Base-by-base conservation (phyloP, 2,329 filamentous ascomycete species). In the Paracorniculantispora psalliotae region DNA sequence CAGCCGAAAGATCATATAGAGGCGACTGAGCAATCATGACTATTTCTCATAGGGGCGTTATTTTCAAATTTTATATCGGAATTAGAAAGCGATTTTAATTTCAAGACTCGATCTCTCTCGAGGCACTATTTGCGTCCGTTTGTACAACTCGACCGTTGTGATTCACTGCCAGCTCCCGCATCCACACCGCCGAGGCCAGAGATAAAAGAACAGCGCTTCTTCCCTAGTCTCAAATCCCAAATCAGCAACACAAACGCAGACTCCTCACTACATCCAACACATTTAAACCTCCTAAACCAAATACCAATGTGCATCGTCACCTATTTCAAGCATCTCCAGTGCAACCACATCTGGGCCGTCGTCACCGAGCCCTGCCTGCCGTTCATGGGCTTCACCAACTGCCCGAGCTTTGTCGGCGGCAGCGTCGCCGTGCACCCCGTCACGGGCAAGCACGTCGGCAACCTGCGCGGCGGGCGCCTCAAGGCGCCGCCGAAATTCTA, bases 321-420 rank as follows among this genome's bases (percentile, higher is more conserved):
- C 26, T 77, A 79, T 68, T 81, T 76, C 69, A 71, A 73, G 60
- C 77, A 81, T 68, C 76, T 75, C 52, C 64, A 63, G 60, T 84
- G 81, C 75, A 71, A 72, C 12, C 81, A 83, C 72, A 75, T 73
- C 64, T 85, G 81, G 81, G 73, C 79, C 44, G 67, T 75, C 61
- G 73, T 84, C 65, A 69, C 68, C 3, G 62, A 69, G 47, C 75
- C 78, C 6, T 85, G 82, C 71, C 72, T 65, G 4, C 78, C 79
- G 0, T 76, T 76, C 13, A 73, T 74, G 68, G 80, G 81, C 61
- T 83, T 84, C 70, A 69, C 68, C 60, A 79, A 70, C 28, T 85
- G 82, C 68, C 65, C 69, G 0, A 62, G 59, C 39, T 79, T 83
- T 63, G 68, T 71, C 57, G 71, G 73, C 63, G 73, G 74, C 55